These are phyloP conservation scores for Poterioochromonas sp. DNA, from an alignment of 352 stramenopile species.

Conservation along the genomic window DNA sequence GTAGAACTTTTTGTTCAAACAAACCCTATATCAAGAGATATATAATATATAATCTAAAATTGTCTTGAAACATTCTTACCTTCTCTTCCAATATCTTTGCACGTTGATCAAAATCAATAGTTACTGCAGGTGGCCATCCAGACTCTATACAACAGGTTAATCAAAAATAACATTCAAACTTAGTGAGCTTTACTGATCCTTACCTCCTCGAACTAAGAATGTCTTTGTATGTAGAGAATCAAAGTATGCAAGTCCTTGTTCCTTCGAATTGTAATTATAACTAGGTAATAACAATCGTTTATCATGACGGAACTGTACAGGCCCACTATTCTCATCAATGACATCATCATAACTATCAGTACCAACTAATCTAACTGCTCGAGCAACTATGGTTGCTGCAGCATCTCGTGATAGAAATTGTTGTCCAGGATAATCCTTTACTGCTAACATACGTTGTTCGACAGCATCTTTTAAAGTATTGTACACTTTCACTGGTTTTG, in stretches of 20 bases:
- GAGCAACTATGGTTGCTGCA: not conserved
- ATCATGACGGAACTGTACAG: constrained; percentile 21
- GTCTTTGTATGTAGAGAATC: not conserved
- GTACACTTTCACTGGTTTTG: constrained; percentile 9
- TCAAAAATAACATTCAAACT: not conserved
- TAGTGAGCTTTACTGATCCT: not conserved
- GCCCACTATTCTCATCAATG: not conserved
- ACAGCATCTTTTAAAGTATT: not conserved
- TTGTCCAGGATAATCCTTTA: not conserved
- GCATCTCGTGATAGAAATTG: constrained; percentile 21
- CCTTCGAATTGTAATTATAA: not conserved
- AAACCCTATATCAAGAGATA: constrained; percentile 4
- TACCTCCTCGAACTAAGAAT: not conserved
- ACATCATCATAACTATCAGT: not conserved
- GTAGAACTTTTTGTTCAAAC: not conserved
- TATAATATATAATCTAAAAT: not conserved
- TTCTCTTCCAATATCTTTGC: not conserved
- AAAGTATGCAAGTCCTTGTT: constrained; percentile 19
- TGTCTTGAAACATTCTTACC: not conserved
- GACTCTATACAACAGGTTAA: not conserved
- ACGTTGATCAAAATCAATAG: not conserved
- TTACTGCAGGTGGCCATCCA: not conserved
- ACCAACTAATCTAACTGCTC: not conserved
- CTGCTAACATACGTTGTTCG: not conserved
- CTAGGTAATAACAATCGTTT: not conserved